Conservation (phyloP, 495 filamentous ascomycete genomes). For the Podospora anserina region DNA sequence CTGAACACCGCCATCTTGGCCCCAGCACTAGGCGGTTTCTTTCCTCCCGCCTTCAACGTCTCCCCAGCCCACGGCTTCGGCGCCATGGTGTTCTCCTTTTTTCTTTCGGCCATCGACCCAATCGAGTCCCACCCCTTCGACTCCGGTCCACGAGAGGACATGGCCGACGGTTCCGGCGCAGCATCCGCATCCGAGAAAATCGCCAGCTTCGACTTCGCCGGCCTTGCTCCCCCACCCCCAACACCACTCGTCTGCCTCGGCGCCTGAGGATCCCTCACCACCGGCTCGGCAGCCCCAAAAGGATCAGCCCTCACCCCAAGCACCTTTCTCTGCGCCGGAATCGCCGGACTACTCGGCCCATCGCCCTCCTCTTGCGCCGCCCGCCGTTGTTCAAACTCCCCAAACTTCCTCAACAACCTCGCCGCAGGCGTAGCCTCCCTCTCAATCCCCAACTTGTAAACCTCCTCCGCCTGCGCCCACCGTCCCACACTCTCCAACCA, state of each 20-base stretch:
- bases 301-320: conserved; percentile 83
- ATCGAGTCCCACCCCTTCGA: conserved; percentile 89
- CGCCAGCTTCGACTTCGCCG: conserved; percentile 74
- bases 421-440: conserved; percentile 79
- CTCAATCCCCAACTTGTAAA: conserved; percentile 85
- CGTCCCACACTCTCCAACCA: conserved; percentile 84
- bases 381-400: conserved; percentile 79
- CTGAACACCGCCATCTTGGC: conserved; percentile 91
- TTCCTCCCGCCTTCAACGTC: conserved; percentile 81
- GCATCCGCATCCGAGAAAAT: conserved; percentile 81
- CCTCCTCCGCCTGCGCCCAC: conserved; percentile 90
- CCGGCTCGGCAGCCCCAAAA: conserved; percentile 51
- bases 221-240: conserved; percentile 51
- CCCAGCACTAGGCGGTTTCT: conserved; percentile 51
- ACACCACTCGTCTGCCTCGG: conserved; percentile 47
- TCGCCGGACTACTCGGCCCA: conserved; percentile 77
- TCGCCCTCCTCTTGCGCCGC: conserved; percentile 54
- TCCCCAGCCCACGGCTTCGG: conserved; percentile 90
- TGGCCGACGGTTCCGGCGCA: conserved; percentile 45
- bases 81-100: conserved; percentile 89
- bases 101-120: conserved; percentile 76
- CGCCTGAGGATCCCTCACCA: conserved; percentile 64
- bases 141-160: conserved; percentile 44
- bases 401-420: conserved; percentile 79
- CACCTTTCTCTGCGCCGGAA: conserved; percentile 79